These are phyloP conservation scores for Postia placenta DNA, from an alignment of 768 basidiomycete species.

Conservation along the genomic window DNA sequence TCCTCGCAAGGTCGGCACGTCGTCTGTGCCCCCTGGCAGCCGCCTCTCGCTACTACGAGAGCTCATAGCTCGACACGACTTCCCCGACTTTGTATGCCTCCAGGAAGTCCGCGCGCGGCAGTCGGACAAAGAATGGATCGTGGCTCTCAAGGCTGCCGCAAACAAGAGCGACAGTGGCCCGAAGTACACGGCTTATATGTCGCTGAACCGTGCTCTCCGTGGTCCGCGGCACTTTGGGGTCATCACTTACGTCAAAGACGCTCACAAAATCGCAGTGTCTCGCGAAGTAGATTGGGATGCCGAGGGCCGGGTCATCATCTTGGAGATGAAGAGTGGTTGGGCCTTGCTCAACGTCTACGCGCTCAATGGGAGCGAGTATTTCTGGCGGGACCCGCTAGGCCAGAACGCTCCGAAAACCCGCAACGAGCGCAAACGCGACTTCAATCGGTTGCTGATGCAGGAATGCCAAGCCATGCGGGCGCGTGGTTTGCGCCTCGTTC, in stretches of 20 bases:
- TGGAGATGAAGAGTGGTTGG: constrained; percentile 20
- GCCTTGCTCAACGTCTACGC: constrained; percentile 23
- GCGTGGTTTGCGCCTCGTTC: constrained; percentile 18
- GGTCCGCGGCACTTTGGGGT: constrained; percentile 20
- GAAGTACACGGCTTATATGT: constrained; percentile 16
- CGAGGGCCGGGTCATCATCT: constrained; percentile 18
- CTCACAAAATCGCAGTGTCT: constrained; percentile 8
- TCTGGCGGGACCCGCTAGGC: constrained; percentile 19
- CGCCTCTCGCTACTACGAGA: constrained; percentile 15
- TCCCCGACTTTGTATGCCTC: constrained; percentile 20
- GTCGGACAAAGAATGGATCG: constrained; percentile 18
- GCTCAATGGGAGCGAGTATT: constrained; percentile 22
- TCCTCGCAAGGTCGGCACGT: constrained; percentile 10
- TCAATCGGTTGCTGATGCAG: constrained; percentile 18
- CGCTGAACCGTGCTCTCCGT: constrained; percentile 16
- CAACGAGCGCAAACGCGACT: constrained; percentile 22
- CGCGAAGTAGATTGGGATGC: constrained; percentile 22
- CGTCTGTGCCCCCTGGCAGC: constrained; percentile 6
- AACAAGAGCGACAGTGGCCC: constrained; percentile 11
- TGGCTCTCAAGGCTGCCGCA: constrained; percentile 12
- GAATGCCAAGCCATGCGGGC: constrained; percentile 17
- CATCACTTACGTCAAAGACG: constrained; percentile 14
- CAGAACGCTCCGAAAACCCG: constrained; percentile 15
- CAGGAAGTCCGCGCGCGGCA: constrained; percentile 20
- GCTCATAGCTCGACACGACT: constrained; percentile 13